Base-by-base conservation (phyloP, 1,284 basidiomycete genomes). In the Papiliotrema laurentii region DNA sequence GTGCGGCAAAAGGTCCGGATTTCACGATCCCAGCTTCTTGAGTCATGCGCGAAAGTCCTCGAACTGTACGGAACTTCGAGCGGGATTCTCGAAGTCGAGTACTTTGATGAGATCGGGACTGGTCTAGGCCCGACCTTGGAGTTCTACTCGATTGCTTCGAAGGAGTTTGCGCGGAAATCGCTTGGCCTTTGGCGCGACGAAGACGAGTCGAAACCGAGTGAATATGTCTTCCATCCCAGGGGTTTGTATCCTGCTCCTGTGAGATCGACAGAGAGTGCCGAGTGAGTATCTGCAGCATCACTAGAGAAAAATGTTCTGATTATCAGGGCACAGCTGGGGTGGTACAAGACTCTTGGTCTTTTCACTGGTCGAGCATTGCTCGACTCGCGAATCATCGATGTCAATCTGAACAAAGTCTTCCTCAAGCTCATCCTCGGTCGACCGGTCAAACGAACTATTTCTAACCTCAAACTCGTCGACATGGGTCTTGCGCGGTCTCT, bases 21-120 rank as follows among this genome's bases (percentile, higher is more conserved):
- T 59, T 92, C 91, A 27, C 83, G 96, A 50, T 86, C 87, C 59
- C 89, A 94, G 62, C 85, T 98, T 33, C 80, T 99, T 22, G 92
- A 97, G 67, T 96, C 91, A n/a, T 92, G 91, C 1, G 85, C 94
- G 66, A 97, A 97, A 73, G 94, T 97, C 2, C 92, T 98, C 60
- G 94, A 98, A 74, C 79, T 98, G 22, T 98, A 97, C 65, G 94
- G 92, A 6, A 74, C 74, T 1, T 91, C 87, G 11, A 88, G 87
- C 5, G 91, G 90, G 1, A 84, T 97, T 38, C 80, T 98, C 19
- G 94, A 98, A 71, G 90, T 98, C 45, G 93, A 99, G 73, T 98
- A 97, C 77, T 97, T 97, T 69, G 92, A 97, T 67, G 96, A 99
- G 77, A 94, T 97, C 43, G 96, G 96, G 21, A 98, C 96, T 2